Evolutionary conservation across 169 alveolate species (phyloP).

Genomic region (Ichthyophthirius multifiliis): DNA sequence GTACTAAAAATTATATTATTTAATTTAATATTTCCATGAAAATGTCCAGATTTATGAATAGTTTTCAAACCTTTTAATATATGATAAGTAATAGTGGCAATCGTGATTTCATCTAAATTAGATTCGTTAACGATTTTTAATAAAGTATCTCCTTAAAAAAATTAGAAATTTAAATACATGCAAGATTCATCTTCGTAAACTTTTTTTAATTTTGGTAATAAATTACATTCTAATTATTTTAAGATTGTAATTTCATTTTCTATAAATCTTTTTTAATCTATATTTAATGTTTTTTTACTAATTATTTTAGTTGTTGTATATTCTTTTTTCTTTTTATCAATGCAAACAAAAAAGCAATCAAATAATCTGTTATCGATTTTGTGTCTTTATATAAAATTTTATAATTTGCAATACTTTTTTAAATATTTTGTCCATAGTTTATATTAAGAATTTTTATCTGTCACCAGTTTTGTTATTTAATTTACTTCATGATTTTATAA

Average conservation of each 20-base stretch:
- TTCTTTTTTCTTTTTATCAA: constrained; percentile 6
- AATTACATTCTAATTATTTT: not conserved
- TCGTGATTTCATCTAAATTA: constrained; percentile 6
- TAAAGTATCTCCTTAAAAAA: constrained; percentile 14
- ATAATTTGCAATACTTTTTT: not conserved
- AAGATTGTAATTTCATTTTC: constrained; percentile 15
- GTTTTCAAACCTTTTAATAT: not conserved
- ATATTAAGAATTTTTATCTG: not conserved
- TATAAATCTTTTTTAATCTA: constrained; percentile 4
- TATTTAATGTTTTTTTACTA: not conserved
- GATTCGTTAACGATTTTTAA: not conserved
- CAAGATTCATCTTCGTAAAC: constrained; percentile 15
- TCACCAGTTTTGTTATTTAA: not conserved
- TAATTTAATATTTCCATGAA: constrained; percentile 14
- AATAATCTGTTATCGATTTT: not conserved
- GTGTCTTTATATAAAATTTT: not conserved
- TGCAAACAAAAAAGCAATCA: constrained; percentile 8
- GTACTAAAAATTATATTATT: constrained; percentile 5
- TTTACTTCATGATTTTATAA: not conserved
- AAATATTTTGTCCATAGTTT: not conserved
- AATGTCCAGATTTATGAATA: not conserved
- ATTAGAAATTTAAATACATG: not conserved
- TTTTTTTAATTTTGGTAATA: not conserved
- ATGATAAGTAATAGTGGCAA: constrained; percentile 12
- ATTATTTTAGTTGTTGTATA: constrained; percentile 7